These are phyloP conservation scores for Heritiera fomes DNA, from an alignment of 345 rosid genomes.

Conservation along the genomic window DNA sequence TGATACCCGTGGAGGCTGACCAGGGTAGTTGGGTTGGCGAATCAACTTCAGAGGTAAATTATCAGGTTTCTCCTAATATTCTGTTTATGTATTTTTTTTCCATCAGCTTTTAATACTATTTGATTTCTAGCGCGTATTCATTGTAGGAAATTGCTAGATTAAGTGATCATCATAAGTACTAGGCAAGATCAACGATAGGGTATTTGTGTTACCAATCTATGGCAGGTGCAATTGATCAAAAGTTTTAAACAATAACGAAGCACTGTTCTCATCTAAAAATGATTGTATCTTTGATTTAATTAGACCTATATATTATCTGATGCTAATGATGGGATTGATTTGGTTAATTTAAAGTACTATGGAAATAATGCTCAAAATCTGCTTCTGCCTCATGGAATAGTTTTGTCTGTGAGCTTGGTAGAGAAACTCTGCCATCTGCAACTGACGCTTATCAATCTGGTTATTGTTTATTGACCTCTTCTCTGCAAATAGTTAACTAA, in stretches of 20 bases:
- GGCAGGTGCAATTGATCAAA: not conserved
- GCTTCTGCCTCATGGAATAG: not conserved
- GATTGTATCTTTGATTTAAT: not conserved
- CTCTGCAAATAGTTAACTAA: not conserved
- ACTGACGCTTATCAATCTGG: not conserved
- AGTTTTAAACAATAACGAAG: not conserved
- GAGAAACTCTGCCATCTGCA: not conserved
- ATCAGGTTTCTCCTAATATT: slow-evolving; percentile 4
- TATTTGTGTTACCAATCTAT: not conserved
- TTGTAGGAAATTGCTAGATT: not conserved
- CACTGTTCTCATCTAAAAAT: not conserved
- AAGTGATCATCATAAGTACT: not conserved
- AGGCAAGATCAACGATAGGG: not conserved
- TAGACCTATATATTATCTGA: not conserved
- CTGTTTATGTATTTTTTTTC: not conserved
- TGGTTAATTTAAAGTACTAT: not conserved
- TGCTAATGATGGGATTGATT: not conserved
- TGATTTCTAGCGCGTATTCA: not conserved
- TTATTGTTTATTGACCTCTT: not conserved
- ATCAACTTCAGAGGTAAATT: slow-evolving; percentile 66
- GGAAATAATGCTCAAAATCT: not conserved
- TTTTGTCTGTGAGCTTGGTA: not conserved
- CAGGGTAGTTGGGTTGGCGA: slow-evolving; percentile 61
- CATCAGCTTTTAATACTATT: not conserved
- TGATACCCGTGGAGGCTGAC: slow-evolving; percentile 54